These are phyloP conservation scores for Gonapodya prolifera DNA, from an alignment of 192 early-diverging fungal species.

Conservation along the genomic window DNA sequence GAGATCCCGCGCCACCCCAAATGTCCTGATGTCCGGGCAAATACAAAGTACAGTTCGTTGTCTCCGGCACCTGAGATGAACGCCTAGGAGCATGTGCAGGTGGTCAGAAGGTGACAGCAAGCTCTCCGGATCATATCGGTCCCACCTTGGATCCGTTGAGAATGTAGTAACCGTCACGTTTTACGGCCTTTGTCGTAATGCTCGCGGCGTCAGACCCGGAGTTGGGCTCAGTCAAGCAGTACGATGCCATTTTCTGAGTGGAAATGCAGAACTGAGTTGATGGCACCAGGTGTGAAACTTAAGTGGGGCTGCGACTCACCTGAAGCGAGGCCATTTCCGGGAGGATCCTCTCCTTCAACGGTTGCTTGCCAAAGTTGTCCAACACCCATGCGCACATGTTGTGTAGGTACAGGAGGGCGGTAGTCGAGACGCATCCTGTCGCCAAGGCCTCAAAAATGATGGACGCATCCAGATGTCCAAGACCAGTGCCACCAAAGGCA, in stretches of 20 bases:
- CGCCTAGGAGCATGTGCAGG: background rate
- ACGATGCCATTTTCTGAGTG: slow-evolving; percentile 19
- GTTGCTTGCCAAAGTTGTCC: slow-evolving; percentile 27
- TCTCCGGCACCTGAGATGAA: slow-evolving; percentile 24
- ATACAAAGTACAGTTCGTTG: slow-evolving; percentile 42
- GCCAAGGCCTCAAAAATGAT: slow-evolving; percentile 42
- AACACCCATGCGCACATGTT: slow-evolving; percentile 50
- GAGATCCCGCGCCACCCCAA: too few relatives aligned
- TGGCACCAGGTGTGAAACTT: background rate
- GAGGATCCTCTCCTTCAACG: slow-evolving; percentile 29
- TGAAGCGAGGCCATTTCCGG: slow-evolving; percentile 20
- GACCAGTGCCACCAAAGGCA: slow-evolving; percentile 35
- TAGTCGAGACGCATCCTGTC: slow-evolving; percentile 35
- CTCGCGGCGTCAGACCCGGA: slow-evolving; percentile 51
- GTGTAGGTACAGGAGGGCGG: slow-evolving; percentile 43
- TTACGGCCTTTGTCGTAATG: slow-evolving; percentile 36
- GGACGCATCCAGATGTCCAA: slow-evolving; percentile 34
- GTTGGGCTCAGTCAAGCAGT: slow-evolving; percentile 30
- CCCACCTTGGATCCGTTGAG: slow-evolving; percentile 32
- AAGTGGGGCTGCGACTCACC: background rate
- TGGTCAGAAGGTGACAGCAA: too few relatives aligned
- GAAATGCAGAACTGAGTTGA: too few relatives aligned
- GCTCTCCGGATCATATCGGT: too few relatives aligned
- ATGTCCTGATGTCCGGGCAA: slow-evolving; percentile 41
- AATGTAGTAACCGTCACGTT: slow-evolving; percentile 21